Base-by-base conservation (phyloP, 2,329 filamentous ascomycete species). In the Cladorrhinum sp. region DNA sequence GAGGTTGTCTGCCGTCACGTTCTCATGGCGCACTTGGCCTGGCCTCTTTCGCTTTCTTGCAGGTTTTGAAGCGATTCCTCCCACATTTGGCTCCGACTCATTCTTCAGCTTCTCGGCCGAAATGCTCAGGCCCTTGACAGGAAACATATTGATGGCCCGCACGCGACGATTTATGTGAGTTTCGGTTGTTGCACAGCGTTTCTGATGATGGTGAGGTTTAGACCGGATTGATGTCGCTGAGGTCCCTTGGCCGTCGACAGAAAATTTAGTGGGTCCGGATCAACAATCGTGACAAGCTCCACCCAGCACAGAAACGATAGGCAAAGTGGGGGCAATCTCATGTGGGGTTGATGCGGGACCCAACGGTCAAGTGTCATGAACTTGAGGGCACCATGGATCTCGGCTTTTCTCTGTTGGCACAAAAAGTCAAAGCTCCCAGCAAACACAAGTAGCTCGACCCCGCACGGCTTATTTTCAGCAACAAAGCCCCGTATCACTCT, bases 71-170 rank as follows among this genome's bases (percentile, higher is more conserved):
- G 54, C 59, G 3, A 60, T 28, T 14, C 58, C 42, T n/a, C 56
- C 20, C n/a, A 69, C 70, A 8, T 73, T 66, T 55, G 73, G 63
- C 70, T 63, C 71, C 63, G 79, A 82, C 75, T 96, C 91, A 28
- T 85, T 76, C 75, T 91, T 92, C 65, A 96, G 84, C 57, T 78
- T 79, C 66, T 86, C 84, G 64, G 88, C 83, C 59, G 91, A 86
- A 36, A 97, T 82, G 42, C 91, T 91, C 93, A 94, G 97, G 68
- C 95, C 95, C 70, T 91, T 90, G 28, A 98, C 93, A 9, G 92
- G 88, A 75, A 98, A 98, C 94, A 98, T 94, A 23, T 60, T 69
- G 55, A 10, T 51, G 36, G 24, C 7, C 36, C 23, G 20, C 23
- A 1, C 50, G 20, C 12, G 12, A 10, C n/a, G n/a, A n/a, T n/a